Percentiles rank a stretch among this genome's conserved stretches.
These are phyloP conservation scores for Xylariomycetidae sp. DNA, from an alignment of 2,329 filamentous ascomycete species.

Conservation along the genomic window DNA sequence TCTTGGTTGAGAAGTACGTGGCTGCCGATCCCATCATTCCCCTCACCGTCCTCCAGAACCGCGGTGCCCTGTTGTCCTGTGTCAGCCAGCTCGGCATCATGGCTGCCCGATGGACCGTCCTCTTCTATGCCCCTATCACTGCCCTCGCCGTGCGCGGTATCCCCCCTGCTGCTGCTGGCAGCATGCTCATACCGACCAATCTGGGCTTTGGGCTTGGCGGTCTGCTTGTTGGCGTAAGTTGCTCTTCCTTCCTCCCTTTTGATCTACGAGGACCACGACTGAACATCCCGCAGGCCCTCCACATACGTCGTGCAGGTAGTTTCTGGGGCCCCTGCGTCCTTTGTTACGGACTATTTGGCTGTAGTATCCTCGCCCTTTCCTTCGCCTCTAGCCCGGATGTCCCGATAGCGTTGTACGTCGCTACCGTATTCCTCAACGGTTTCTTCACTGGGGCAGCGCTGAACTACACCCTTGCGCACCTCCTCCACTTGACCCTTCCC, in stretches of 20 bases:
- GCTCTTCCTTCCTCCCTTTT: background rate
- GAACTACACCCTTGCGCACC: conserved; percentile 77
- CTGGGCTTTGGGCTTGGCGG: conserved; percentile 71
- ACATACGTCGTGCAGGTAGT: conserved; percentile 65
- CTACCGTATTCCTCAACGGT: conserved; percentile 63
- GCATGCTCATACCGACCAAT: conserved; percentile 77
- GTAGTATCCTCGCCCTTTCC: conserved; percentile 52
- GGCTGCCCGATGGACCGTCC: conserved; percentile 71
- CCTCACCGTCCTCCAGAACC: conserved; percentile 60
- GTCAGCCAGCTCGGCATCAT: conserved; percentile 71
- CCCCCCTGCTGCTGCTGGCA: conserved; percentile 62
- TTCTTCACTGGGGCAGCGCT: conserved; percentile 64
- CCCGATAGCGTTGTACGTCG: conserved; percentile 47
- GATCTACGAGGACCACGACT: background rate
- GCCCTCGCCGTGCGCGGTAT: conserved; percentile 70
- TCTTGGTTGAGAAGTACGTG: conserved; percentile 57
- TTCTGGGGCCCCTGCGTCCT: conserved; percentile 64
- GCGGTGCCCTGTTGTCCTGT: conserved; percentile 67
- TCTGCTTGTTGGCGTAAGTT: conserved; percentile 54
- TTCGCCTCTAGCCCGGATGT: conserved; percentile 46
- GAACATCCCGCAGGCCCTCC: conserved; percentile 44
- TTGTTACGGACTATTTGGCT: conserved; percentile 55
- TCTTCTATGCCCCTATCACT: conserved; percentile 78
- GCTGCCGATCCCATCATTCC: conserved; percentile 70
- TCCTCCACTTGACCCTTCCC: conserved; percentile 64